A percentile compares a stretch with the other conserved stretches of the same genome.
Conservation (phyloP, 2,329 filamentous ascomycete species). For the Hypoxylon sp. region DNA sequence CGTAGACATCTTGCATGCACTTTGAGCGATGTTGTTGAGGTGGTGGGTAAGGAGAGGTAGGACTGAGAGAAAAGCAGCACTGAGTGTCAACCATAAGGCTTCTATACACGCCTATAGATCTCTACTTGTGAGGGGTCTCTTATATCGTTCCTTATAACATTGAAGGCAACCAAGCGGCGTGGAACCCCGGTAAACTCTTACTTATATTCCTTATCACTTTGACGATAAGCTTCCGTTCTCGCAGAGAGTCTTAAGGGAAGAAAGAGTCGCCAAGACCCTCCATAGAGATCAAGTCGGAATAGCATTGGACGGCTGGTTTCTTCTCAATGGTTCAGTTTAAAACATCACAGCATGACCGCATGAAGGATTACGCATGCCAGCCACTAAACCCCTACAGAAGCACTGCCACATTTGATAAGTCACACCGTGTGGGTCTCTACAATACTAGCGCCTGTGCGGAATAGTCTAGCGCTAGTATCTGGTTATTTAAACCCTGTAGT, state of each 20-base stretch:
- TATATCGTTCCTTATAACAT: background rate
- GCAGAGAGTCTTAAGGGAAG: background rate
- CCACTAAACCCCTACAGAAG: background rate
- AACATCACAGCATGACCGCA: background rate
- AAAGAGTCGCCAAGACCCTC: background rate
- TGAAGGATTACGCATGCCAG: slow-evolving; percentile 1
- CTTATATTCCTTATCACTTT: background rate
- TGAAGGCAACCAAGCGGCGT: background rate
- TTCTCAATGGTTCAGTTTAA: background rate
- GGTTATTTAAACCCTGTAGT: slow-evolving; percentile 15
- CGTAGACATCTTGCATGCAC: background rate
- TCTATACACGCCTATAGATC: background rate
- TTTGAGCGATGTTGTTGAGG: background rate
- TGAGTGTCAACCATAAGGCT: background rate
- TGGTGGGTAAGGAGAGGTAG: background rate
- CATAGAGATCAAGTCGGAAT: too few relatives aligned
- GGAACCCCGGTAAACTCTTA: background rate
- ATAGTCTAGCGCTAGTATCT: slow-evolving; percentile 22
- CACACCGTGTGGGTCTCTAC: slow-evolving; percentile 10
- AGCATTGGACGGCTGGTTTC: background rate
- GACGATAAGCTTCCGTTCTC: background rate
- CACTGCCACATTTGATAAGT: background rate
- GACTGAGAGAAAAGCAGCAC: background rate
- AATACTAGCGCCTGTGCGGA: slow-evolving; percentile 1
- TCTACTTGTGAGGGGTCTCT: background rate